Evolutionary conservation across 257 asterid genomes (phyloP), one percentile per base, ranked within the genome.

Genomic region (Avicennia marina): DNA sequence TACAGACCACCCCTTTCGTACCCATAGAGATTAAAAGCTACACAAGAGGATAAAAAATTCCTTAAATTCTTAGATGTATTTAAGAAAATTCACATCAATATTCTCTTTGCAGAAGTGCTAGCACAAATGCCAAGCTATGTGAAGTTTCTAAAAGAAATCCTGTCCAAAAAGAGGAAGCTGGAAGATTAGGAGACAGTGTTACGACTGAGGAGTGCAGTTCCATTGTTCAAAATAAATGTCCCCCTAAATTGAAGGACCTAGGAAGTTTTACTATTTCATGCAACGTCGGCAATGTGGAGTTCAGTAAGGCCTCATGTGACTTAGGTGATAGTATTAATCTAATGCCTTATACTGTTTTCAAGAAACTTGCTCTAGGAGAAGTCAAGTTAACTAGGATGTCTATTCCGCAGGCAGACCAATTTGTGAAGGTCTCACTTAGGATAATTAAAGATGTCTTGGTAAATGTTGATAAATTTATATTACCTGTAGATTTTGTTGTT

Each of bases 291-390:
- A n/a, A n/a, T n/a, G 3, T 20, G 3, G 53, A 2, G 4, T 49
- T 49, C 12, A 32, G 20, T 4, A 19, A n/a, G 2, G 7, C 34
- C 2, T 18, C 20, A 7, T 25, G 34, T 25, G 56, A 49, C 36
- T 21, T 49, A 25, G 56, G 56, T 11, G n/a, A 31, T 25, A 25
- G 56, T 21, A 21, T 49, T 19, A 49, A 21, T 49, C 56, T 49
- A 2, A 20, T 49, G 16, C 34, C 56, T 10, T 32, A 6, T 1
- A 6, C 56, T 4, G 7, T 49, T 19, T 49, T 7, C 36, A 49
- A 11, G 18, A 49, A 49, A n/a, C 34, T 49, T 1, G 34, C 7
- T 3, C 5, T 21, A 3, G 34, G 34, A 8, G 56, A 25, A 5
- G 2, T 21, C 6, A 20, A 12, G 7, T 12, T 8, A 1, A 20